phyloP scores from a whole-genome alignment of 2,329 filamentous ascomycete genomes.

The Boeremia lycopersici region DNA sequence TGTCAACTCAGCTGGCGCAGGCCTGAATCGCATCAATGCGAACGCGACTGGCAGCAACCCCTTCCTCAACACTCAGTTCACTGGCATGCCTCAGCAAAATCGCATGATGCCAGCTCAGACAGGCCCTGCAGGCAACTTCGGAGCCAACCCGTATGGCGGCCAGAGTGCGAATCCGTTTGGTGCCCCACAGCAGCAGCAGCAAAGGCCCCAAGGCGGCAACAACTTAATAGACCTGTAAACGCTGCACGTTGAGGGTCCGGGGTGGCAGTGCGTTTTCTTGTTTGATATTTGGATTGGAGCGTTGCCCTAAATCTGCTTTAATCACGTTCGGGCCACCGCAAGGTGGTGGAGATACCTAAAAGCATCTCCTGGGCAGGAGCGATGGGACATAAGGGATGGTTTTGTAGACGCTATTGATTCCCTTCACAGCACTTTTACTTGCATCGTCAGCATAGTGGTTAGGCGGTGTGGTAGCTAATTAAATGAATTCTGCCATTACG shows the following conservation, averaged over 20 bases:
- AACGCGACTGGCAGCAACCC: constrained; percentile 81
- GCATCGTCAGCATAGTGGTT: constrained; percentile 12
- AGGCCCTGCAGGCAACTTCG: constrained; percentile 56
- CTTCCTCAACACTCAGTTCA: constrained; percentile 84
- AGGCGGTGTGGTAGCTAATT: background rate
- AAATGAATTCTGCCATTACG: background rate
- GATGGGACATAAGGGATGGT: constrained; percentile 8
- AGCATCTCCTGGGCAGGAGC: constrained; percentile 15
- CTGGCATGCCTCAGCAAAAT: constrained; percentile 64
- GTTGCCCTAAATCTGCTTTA: constrained; percentile 18
- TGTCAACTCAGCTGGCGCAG: constrained; percentile 89
- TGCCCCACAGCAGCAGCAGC: constrained; percentile 51
- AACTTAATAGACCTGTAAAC: constrained; percentile 67
- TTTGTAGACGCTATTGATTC: constrained; percentile 26
- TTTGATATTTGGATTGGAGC: constrained; percentile 31
- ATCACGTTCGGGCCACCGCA: constrained; percentile 17
- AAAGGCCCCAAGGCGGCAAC: constrained; percentile 56
- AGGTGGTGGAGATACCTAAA: constrained; percentile 20
- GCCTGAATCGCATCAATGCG: constrained; percentile 73
- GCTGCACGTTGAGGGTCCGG: background rate
- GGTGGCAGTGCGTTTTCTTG: constrained; percentile 18
- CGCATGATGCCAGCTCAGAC: constrained; percentile 57
- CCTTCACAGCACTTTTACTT: constrained; percentile 19
- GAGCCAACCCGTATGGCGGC: constrained; percentile 51
- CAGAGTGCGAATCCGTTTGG: constrained; percentile 63